phyloP scores from a whole-genome alignment of 805 yeast species.

The Middelhovenomyces tepae region DNA sequence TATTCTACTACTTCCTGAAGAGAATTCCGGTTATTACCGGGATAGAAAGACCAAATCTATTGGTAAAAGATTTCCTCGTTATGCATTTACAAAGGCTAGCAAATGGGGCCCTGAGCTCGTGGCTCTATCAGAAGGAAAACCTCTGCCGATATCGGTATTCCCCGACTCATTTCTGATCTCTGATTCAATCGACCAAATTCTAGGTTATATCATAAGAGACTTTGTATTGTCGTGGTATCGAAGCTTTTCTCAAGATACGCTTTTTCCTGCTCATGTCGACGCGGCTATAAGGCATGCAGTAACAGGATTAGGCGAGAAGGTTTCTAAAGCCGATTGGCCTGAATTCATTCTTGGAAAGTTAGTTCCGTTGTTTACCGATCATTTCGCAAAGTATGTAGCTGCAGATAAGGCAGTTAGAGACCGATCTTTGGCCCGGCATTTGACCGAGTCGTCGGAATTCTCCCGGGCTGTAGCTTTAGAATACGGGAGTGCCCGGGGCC shows the following conservation, averaged over 20 bases:
- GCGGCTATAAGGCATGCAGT: constrained; percentile 37
- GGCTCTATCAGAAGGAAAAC: constrained; percentile 8
- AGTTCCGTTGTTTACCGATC: constrained; percentile 59
- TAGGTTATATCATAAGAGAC: constrained; percentile 39
- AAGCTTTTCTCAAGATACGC: constrained; percentile 34
- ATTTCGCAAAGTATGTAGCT: constrained; percentile 42
- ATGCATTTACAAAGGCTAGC: constrained; percentile 7
- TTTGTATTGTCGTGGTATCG: constrained; percentile 52
- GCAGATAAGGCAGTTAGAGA: constrained; percentile 31
- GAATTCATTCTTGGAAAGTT: constrained; percentile 47
- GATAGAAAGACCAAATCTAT: constrained; percentile 4
- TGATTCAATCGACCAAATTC: constrained; percentile 42
- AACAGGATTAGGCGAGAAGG: constrained; percentile 33
- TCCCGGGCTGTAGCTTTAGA: constrained; percentile 37
- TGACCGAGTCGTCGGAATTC: constrained; percentile 30
- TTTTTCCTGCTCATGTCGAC: constrained; percentile 37
- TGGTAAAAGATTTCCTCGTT: constrained; percentile 2
- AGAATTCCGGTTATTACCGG: constrained; percentile 1
- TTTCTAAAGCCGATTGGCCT: constrained; percentile 43
- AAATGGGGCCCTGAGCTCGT: constrained; percentile 12
- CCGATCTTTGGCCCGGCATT: constrained; percentile 18
- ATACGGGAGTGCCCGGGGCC: constrained; percentile 40
- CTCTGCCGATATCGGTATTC: constrained; percentile 6
- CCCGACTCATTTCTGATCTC: constrained; percentile 47
- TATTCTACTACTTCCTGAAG: constrained; percentile 8